Base-by-base conservation (phyloP, 148 eudicot species). In the Polygonum maritimum region DNA sequence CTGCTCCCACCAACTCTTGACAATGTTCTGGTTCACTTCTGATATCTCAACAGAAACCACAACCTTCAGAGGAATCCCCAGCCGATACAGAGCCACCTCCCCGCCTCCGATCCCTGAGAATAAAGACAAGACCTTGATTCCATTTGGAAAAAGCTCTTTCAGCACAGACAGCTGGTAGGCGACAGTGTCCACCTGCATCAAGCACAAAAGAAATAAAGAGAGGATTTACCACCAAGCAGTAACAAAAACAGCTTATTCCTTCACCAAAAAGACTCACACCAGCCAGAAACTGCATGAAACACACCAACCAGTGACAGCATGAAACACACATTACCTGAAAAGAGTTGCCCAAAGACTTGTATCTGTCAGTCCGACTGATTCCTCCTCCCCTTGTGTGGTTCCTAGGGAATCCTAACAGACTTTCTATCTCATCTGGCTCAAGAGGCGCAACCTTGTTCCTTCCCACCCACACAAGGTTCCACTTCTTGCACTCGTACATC, bases 61-160 rank as follows among this genome's bases (percentile, higher is more conserved):
- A 11, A 74, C 83, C n/a, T 88, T 95, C 26, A 95, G 47, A 0
- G 81, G 90, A 54, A 95, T 79, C 0, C 97, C 96, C 7, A 94
- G 89, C 7, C 92, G 84, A 48, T 94, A 86, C 15, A 94, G 94
- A 33, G 98, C 96, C 36, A 94, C 98, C 76, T 94, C 98, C 1
- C 89, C 98, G 2, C 98, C 98, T 14, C 98, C 98, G 2, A 95
- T 95, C n/a, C 98, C 97, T 0, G 98, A 88, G 79, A 95, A 95
- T 8, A 95, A 89, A 0, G 98, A 54, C 21, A 94, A 74, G 7
- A 94, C 77, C 44, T 86, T 92, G 33, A 94, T 78, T 10, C 97
- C 98, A 52, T 77, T 63, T 0, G 97, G 93, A 76, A 79, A 94
- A 35, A 88, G 19, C 7, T 81, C 88, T 78, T 86, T 94, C 22